Evolutionary conservation across 306 rosid genomes (phyloP), one percentile per base, ranked within the genome.

Genomic region (Psophocarpus tetragonolobus): DNA sequence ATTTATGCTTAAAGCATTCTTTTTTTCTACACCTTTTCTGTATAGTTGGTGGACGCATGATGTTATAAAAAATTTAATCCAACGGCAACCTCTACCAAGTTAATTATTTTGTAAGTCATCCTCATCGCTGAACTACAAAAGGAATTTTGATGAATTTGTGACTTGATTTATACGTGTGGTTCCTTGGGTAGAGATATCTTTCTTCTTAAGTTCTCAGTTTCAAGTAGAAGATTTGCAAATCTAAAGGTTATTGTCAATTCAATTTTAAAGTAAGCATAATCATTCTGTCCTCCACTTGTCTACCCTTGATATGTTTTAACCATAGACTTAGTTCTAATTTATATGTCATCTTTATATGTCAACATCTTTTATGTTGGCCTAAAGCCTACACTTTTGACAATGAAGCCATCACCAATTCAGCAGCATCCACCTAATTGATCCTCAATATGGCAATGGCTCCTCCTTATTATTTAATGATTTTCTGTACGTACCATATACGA

Each of bases 201-300:
- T 71, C 35, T 54, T 36, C 63, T 35, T 24, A 56, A 74, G 62
- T 51, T 68, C 73, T 65, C 23, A 63, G 48, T 50, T 76, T 45
- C 38, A 21, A 75, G 68, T 62, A 32, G 51, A 72, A 82, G 81
- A 82, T 83, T 75, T 75, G 57, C 61, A 80, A 18, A 86, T 61
- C 81, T 35, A 82, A 44, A 60, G 72, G 64, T 24, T 29, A 54
- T 74, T 26, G 73, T 71, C 62, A 51, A 77, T 71, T 80, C 75
- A 80, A 20, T 41, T 78, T 39, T 66, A 53, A 79, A 74, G 83
- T 65, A 77, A 77, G 77, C 80, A 74, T 74, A 82, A 86, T 87
- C 79, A 84, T 84, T 24, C 18, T 82, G 91, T 72, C 69, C 26
- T 17, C 83, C 85, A 81, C 85, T 81, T 77, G 83, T 77, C 83